phyloP scores from a whole-genome alignment of 495 filamentous ascomycete species.

The Tuber indicum region DNA sequence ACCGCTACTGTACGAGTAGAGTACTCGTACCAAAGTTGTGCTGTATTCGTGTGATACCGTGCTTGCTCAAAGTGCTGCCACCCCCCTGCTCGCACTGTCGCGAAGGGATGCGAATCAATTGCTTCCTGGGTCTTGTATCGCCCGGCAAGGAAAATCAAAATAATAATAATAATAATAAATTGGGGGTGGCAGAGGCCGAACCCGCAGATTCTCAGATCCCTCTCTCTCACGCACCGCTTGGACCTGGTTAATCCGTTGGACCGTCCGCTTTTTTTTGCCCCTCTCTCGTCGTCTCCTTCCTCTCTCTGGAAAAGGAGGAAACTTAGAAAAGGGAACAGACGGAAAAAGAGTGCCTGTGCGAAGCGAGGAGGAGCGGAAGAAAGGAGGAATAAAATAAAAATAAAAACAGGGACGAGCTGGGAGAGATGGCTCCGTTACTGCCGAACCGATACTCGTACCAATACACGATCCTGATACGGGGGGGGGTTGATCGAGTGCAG shows the following conservation, averaged over 20 bases:
- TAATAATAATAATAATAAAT: neutral
- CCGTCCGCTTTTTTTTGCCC: neutral
- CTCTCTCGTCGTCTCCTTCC: neutral
- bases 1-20: neutral
- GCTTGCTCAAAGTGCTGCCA: neutral
- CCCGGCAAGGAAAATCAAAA: neutral
- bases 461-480: neutral
- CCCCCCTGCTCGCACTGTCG: neutral
- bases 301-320: neutral
- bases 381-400: neutral
- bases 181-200: neutral
- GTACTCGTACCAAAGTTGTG: neutral
- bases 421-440: neutral
- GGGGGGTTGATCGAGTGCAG: neutral
- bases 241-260: neutral
- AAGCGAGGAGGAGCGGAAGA: slow-evolving; percentile 1
- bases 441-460: neutral
- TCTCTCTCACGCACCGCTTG: neutral
- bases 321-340: neutral
- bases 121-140: neutral
- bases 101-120: neutral
- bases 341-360: neutral
- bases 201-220: slow-evolving; percentile 3
- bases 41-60: neutral
- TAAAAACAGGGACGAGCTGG: neutral